phyloP scores from a whole-genome alignment of 495 filamentous ascomycete genomes.

The Penicillium psychrofluorescens region DNA sequence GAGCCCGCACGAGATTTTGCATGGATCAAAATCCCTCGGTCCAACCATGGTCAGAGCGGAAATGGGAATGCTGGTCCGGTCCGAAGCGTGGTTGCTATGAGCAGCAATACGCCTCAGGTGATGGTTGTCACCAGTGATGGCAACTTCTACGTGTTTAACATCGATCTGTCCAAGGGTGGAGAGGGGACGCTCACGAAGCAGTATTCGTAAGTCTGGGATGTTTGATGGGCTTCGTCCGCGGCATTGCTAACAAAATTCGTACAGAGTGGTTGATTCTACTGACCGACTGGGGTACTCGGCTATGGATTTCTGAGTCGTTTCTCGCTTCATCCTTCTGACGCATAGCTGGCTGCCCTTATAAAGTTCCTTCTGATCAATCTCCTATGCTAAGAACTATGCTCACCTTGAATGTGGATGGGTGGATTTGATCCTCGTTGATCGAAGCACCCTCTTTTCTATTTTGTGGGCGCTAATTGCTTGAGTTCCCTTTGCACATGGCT shows the following conservation, averaged over 20 bases:
- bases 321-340: neutral
- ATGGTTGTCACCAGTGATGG: slow-evolving; percentile 98
- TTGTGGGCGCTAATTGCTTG: neutral
- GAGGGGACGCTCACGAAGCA: slow-evolving; percentile 87
- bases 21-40: slow-evolving; percentile 85
- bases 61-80: slow-evolving; percentile 42
- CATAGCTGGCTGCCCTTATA: too few species aligned
- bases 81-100: slow-evolving; percentile 91
- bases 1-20: slow-evolving; percentile 94
- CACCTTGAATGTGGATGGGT: too few species aligned
- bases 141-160: slow-evolving; percentile 87
- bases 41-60: slow-evolving; percentile 26
- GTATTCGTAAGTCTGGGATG: slow-evolving; percentile 58
- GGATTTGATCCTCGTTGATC: too few species aligned
- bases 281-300: slow-evolving; percentile 43
- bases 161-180: slow-evolving; percentile 93
- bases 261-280: slow-evolving; percentile 46
- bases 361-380: too few species aligned
- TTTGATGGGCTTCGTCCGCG: neutral
- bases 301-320: slow-evolving; percentile 34
- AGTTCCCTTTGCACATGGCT: neutral
- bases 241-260: slow-evolving; percentile 1
- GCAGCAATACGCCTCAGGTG: slow-evolving; percentile 82
- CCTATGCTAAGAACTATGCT: too few species aligned
- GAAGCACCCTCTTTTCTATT: too few species aligned